Evolutionary conservation across 2,329 filamentous ascomycete species (phyloP), one percentile per base, ranked within the genome.

Genomic region (Aspergillus sojae): DNA sequence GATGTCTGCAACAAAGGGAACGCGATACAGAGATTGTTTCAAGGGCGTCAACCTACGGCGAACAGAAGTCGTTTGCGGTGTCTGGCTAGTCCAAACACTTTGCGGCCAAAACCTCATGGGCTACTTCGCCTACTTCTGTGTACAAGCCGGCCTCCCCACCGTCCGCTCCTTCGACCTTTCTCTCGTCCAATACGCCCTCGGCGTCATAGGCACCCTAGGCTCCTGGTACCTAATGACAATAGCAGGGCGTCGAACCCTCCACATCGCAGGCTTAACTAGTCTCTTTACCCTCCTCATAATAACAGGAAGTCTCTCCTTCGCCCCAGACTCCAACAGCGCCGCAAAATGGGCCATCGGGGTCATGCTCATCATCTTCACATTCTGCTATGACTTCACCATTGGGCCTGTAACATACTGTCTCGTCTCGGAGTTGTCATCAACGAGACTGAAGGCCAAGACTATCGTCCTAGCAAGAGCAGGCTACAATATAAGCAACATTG

Each of bases 11-110:
- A 91, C 91, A 4, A 80, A 81, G 5, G 91, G 91, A 36, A 86
- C 90, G 3, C 87, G 83, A 50, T 96, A 94, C 78, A 79, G 84
- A 71, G 92, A 96, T 76, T 96, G 92, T 80, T 95, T 96, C 84
- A 88, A 85, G 74, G 91, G 92, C 12, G 84, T 86, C n/a, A 89
- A 96, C 72, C 81, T 89, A 54, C 89, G 92, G 59, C 86, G 92
- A 32, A 95, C 92, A 3, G 92, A 91, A 73, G 86, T 89, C 67
- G 82, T 86, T 16, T 85, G 84, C 62, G 84, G 87, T 65, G 84
- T 86, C 3, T 89, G 88, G 77, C 80, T 84, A 10, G 86, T 86
- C 2, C 87, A 89, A 70, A 86, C 87, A 5, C 75, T 89, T 1
- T 84, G 83, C 58, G 86, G 87, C 12, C 85, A 86, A 64, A 86